Base-by-base conservation (phyloP, 2,329 filamentous ascomycete species). In the Thelonectria rubi region DNA sequence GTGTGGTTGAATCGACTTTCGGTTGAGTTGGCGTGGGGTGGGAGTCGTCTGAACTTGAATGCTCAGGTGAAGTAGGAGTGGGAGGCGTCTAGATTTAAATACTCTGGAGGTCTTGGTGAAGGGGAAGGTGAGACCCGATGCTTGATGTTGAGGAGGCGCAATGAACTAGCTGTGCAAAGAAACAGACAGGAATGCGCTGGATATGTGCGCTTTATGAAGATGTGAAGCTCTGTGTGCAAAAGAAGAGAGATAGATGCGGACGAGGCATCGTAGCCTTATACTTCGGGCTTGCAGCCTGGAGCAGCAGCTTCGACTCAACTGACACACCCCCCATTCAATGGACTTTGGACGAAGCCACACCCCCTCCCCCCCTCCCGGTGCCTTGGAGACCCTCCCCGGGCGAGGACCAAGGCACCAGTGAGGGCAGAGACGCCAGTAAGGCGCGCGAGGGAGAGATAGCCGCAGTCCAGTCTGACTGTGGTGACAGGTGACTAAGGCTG, bases 191-290 rank as follows among this genome's bases (percentile, higher is more conserved):
- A 57, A 47, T 47, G 52, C 51, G 60, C 42, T 39, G 45, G 64
- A 64, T 48, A 64, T 61, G 55, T 54, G 43, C 58, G 43, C 11
- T 55, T 62, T 60, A 62, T 61, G 64, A 62, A 62, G 55, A 51
- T 58, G 60, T 48, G 58, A 58, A 49, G 48, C 62, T 43, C 62
- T 64, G 62, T 55, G 65, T 61, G 69, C 69, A 73, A 68, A 65
- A 42, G 39, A 73, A 62, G 67, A 66, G 68, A 64, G 62, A 66
- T 67, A 71, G 68, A 69, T 69, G 74, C 74, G 53, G 69, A 71
- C 64, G 79, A 80, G 81, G 74, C 76, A 83, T 84, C 78, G 79
- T 72, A 82, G 80, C 82, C 83, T 86, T 86, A 85, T 86, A 86
- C 66, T 58, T 66, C 64, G 54, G 66, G 69, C 66, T 71, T 70